Evolutionary conservation across 768 basidiomycete genomes (phyloP), one percentile per base, ranked within the genome.

Genomic region (Lactifluus echinatus): DNA sequence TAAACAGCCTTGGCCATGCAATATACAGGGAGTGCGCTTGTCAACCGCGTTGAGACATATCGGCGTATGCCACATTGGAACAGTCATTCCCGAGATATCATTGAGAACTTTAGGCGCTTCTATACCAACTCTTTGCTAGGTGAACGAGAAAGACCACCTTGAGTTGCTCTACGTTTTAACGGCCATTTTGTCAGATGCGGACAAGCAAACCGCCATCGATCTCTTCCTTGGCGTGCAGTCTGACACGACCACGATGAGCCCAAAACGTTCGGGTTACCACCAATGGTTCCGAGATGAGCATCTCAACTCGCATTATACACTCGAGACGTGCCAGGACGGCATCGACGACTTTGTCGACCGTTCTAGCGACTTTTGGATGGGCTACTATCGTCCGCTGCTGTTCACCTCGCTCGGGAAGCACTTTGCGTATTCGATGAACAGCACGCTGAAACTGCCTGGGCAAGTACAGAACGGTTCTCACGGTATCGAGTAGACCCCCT

Each of bases 191-290:
- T 31, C 59, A 92, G 95, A 99, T 67, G 92, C 90, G 6, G 96
- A 97, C 72, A 98, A 97, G 69, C 96, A 99, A 71, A 79, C 87
- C 8, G 94, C 95, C 6, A 99, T 97, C 68, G 93, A 99, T 70
- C 79, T 97, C n/a, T 98, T 98, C 70, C 82, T 98, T 3, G 90
- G 93, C 36, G 79, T 91, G 3, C 76, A 81, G 53, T 54, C 55
- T 24, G 75, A 77, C 48, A 77, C 76, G 34, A 77, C 76, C 0
- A 75, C 75, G 34, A 68, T 72, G 2, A 73, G 78, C 1, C 75
- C 76, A 2, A 75, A 79, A 2, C 79, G 89, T 0, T 79, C 84
- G 0, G 84, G 85, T 10, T 97, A 98, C 68, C 82, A 80, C 63
- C 76, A 86, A 50, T 97, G 95, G 95, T 97, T 81, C 71, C 75